Base-by-base conservation (phyloP, 176 grass and related monocot genomes). In the Paspalum notatum region DNA sequence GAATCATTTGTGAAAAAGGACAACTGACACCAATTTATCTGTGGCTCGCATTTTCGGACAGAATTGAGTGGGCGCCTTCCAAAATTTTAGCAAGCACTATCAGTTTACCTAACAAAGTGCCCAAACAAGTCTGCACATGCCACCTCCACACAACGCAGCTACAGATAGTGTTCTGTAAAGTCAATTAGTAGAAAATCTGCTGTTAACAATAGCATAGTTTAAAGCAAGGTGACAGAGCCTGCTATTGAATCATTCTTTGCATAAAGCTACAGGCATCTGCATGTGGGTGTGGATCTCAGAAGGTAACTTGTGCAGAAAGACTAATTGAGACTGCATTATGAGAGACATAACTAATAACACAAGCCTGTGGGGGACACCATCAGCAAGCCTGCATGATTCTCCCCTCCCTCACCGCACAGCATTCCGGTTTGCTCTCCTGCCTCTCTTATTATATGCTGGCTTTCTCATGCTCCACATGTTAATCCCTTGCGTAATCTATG, bases 201-300 rank as follows among this genome's bases (percentile, higher is more conserved):
- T 51, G 22, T 21, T 48, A 54, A 55, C 56, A 85, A 37, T 22
- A 70, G 24, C 53, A 62, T 85, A 81, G 50, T 77, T 77, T 66
- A 81, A 60, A 76, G 64, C 42, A 72, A 74, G 38, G 58, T 5
- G 56, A 68, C 48, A 14, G 25, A 82, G 14, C 73, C 66, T 81
- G 57, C 46, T 76, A 76, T 56, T 58, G 77, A 55, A 85, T 86
- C 80, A 80, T 91, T 78, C 75, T 83, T 83, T 74, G 57, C 14
- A 48, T 54, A 86, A 92, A 92, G 84, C 68, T 57, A 58, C 56
- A 85, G 42, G 77, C 82, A 87, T 51, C 60, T 81, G 57, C 93
- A 90, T 90, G 90, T 92, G 84, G 83, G 45, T 83, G 76, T 85
- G 71, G 74, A 90, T 92, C 89, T 92, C 87, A 89, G 89, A 85